phyloP scores from a whole-genome alignment of 1,284 basidiomycete species.

The Apiotrichum brassicae region DNA sequence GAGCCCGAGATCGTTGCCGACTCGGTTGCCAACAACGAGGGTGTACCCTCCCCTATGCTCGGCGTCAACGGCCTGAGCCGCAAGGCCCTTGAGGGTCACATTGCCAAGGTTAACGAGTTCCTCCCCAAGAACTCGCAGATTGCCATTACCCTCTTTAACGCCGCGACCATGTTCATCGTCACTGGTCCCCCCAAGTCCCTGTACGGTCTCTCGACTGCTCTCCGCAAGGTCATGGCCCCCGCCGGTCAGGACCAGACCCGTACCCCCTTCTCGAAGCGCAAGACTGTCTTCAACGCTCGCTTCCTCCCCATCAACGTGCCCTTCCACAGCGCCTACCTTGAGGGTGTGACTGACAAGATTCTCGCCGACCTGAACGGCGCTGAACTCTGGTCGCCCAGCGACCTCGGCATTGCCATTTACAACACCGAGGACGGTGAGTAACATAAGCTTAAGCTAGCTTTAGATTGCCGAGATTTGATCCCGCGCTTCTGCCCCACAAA shows the following conservation, averaged over 20 bases:
- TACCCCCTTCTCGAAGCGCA: slow-evolving; percentile 86
- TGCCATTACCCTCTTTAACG: slow-evolving; percentile 84
- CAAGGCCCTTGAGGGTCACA: slow-evolving; percentile 71
- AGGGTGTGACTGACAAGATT: slow-evolving; percentile 67
- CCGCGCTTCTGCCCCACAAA: too few species aligned
- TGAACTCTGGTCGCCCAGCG: slow-evolving; percentile 70
- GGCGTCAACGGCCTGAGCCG: slow-evolving; percentile 76
- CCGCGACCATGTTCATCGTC: slow-evolving; percentile 82
- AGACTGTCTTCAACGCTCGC: slow-evolving; percentile 84
- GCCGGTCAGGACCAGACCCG: slow-evolving; percentile 88
- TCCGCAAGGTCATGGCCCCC: slow-evolving; percentile 84
- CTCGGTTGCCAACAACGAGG: slow-evolving; percentile 85
- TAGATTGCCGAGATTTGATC: slow-evolving; percentile 10
- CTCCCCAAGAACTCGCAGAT: slow-evolving; percentile 73
- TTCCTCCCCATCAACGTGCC: slow-evolving; percentile 93
- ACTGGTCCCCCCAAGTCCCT: slow-evolving; percentile 89
- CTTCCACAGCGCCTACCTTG: slow-evolving; percentile 85
- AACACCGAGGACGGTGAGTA: slow-evolving; percentile 81
- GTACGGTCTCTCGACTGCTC: slow-evolving; percentile 82
- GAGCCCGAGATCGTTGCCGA: slow-evolving; percentile 84
- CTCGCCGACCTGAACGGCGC: slow-evolving; percentile 67
- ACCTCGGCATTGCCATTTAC: slow-evolving; percentile 78
- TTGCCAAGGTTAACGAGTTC: slow-evolving; percentile 81
- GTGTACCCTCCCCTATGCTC: slow-evolving; percentile 88
- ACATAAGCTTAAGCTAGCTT: too few species aligned